Conservation (phyloP, 148 eudicot genomes). For the Rhododendron vialii region DNA sequence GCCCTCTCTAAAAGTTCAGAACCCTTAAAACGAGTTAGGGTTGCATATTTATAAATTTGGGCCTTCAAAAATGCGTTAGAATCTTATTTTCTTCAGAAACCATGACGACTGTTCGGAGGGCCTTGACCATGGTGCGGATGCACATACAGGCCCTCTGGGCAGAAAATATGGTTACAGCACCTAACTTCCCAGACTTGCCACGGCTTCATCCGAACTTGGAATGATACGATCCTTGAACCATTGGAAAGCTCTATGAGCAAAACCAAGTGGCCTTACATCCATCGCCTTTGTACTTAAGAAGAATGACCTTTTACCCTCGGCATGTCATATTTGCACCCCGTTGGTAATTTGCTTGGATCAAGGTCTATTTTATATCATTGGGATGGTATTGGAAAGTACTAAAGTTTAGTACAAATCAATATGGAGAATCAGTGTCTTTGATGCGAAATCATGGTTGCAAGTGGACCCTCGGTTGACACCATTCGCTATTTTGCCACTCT, state of each 20-base stretch:
- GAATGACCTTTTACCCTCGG: not conserved
- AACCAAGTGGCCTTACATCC: not conserved
- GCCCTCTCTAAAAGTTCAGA: not conserved
- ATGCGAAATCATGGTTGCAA: not conserved
- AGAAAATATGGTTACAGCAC: not conserved
- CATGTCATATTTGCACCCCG: not conserved
- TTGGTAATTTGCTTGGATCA: not conserved
- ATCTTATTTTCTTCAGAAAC: not conserved
- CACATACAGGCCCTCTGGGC: not conserved
- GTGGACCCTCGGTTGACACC: not conserved
- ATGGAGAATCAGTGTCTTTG: not conserved
- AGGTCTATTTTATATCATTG: not conserved
- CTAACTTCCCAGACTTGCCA: not conserved
- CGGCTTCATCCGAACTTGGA: not conserved
- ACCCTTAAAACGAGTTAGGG: not conserved
- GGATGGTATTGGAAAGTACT: not conserved
- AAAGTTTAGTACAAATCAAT: not conserved
- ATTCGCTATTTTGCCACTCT: not conserved
- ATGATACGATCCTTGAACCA: not conserved
- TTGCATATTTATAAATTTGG: not conserved
- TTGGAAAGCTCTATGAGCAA: not conserved
- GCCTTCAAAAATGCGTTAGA: not conserved
- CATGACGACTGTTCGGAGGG: not conserved
- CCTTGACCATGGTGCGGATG: not conserved
- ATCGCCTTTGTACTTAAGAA: not conserved